phyloP scores from a whole-genome alignment of 2,329 filamentous ascomycete genomes.

The Fusarium piperis region DNA sequence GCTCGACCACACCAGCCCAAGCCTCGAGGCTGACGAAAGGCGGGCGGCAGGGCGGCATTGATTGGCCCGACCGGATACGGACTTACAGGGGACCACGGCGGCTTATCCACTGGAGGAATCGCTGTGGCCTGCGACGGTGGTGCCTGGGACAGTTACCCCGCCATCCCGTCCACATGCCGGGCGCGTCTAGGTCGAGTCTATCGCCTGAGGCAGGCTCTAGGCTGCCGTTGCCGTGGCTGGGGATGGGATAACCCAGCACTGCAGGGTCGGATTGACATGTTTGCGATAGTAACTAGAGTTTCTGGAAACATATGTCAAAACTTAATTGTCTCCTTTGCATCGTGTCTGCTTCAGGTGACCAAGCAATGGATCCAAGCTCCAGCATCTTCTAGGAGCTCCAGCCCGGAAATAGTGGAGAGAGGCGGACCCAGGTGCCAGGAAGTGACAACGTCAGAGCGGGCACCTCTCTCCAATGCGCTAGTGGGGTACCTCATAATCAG shows the following conservation, averaged over 20 bases:
- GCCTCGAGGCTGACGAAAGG: constrained; percentile 37
- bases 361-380: constrained; percentile 18
- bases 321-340: background rate
- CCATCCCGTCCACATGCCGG: constrained; percentile 35
- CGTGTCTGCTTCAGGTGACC: constrained; percentile 15
- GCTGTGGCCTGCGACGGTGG: constrained; percentile 7
- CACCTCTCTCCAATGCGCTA: constrained; percentile 9
- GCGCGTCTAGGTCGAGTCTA: constrained; percentile 13
- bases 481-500: background rate
- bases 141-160: constrained; percentile 26
- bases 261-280: background rate
- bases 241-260: background rate
- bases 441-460: constrained; percentile 34
- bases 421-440: constrained; percentile 2
- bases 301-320: background rate
- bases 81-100: constrained; percentile 1
- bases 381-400: constrained; percentile 38
- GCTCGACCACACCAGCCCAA: constrained; percentile 28
- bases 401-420: constrained; percentile 35
- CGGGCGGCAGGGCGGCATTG: constrained; percentile 5
- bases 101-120: constrained; percentile 14
- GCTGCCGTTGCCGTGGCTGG: constrained; percentile 15
- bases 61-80: constrained; percentile 17
- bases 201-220: constrained; percentile 1
- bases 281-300: background rate